These are phyloP conservation scores for Dactylellina sp. DNA, from an alignment of 2,329 filamentous ascomycete genomes.

Conservation along the genomic window DNA sequence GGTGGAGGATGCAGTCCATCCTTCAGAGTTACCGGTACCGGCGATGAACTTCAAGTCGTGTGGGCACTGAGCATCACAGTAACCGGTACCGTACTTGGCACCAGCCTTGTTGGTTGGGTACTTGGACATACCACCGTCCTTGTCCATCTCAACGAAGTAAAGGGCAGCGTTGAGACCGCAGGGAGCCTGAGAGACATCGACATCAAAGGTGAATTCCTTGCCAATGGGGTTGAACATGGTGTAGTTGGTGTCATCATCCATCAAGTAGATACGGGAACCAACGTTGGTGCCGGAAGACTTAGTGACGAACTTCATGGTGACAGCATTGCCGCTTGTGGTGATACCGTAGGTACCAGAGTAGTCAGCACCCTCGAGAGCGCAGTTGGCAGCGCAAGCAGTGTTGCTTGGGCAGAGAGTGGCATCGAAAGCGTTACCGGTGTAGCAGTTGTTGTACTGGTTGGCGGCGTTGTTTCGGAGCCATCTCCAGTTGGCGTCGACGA, in stretches of 20 bases:
- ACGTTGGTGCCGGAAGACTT: slow-evolving; percentile 64
- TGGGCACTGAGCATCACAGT: slow-evolving; percentile 73
- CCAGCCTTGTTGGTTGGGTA: slow-evolving; percentile 70
- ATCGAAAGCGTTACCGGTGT: slow-evolving; percentile 69
- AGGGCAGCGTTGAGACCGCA: slow-evolving; percentile 79
- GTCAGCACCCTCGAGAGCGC: slow-evolving; percentile 70
- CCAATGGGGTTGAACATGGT: slow-evolving; percentile 74
- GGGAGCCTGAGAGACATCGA: slow-evolving; percentile 75
- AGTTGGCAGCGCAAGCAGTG: slow-evolving; percentile 69
- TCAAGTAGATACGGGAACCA: slow-evolving; percentile 72
- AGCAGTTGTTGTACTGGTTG: slow-evolving; percentile 69
- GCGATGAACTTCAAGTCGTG: slow-evolving; percentile 69
- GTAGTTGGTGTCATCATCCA: slow-evolving; percentile 73
- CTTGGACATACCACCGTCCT: slow-evolving; percentile 70
- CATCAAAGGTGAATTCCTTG: slow-evolving; percentile 78
- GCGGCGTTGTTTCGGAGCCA: slow-evolving; percentile 68
- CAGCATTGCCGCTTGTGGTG: slow-evolving; percentile 66
- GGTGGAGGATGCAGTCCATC: slow-evolving; percentile 68
- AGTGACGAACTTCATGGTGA: slow-evolving; percentile 68
- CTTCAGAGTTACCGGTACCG: slow-evolving; percentile 70
- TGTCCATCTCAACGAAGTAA: slow-evolving; percentile 74
- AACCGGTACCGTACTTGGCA: slow-evolving; percentile 73
- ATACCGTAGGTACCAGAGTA: slow-evolving; percentile 69
- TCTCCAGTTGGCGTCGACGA: slow-evolving; percentile 72
- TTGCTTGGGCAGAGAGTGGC: slow-evolving; percentile 67